phyloP scores from a whole-genome alignment of 2,329 filamentous ascomycete species.

The Ceratocystis alfenasii region DNA sequence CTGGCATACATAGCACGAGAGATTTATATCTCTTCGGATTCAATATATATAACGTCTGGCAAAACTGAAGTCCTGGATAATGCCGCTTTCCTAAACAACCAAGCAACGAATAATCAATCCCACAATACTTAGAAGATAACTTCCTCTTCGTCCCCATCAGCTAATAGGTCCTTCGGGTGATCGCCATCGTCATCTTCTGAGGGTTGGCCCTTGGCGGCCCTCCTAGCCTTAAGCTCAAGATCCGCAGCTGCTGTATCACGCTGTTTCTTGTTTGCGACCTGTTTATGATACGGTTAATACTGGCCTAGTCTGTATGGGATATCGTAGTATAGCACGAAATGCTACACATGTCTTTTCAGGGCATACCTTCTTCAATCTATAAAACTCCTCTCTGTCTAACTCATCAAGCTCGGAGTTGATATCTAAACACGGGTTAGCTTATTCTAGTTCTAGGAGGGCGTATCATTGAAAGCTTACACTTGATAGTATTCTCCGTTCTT shows the following conservation, averaged over 20 bases:
- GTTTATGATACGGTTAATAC: neutral
- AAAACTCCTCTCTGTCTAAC: slow-evolving; percentile 95
- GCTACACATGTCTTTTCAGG: too few species aligned
- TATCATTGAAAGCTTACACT: slow-evolving; percentile 48
- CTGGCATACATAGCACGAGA: neutral
- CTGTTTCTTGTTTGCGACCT: slow-evolving; percentile 72
- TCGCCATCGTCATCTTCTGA: slow-evolving; percentile 33
- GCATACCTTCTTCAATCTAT: slow-evolving; percentile 72
- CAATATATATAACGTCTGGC: slow-evolving; percentile 4
- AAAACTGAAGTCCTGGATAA: neutral
- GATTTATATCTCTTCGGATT: neutral
- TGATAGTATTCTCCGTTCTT: slow-evolving; percentile 98
- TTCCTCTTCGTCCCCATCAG: slow-evolving; percentile 66
- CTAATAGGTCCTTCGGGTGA: slow-evolving; percentile 53
- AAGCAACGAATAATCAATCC: neutral
- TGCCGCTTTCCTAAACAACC: neutral
- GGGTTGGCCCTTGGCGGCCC: slow-evolving; percentile 37
- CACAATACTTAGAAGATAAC: slow-evolving; percentile 57
- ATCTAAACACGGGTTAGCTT: slow-evolving; percentile 37
- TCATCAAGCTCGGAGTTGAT: slow-evolving; percentile 98
- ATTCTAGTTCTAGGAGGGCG: neutral
- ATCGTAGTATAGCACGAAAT: too few species aligned
- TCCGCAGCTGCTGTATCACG: slow-evolving; percentile 60
- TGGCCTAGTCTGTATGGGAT: too few species aligned
- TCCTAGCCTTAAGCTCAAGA: slow-evolving; percentile 63